These are phyloP conservation scores for Calocybe gangraenosa DNA, from an alignment of 768 basidiomycete genomes.

Conservation along the genomic window DNA sequence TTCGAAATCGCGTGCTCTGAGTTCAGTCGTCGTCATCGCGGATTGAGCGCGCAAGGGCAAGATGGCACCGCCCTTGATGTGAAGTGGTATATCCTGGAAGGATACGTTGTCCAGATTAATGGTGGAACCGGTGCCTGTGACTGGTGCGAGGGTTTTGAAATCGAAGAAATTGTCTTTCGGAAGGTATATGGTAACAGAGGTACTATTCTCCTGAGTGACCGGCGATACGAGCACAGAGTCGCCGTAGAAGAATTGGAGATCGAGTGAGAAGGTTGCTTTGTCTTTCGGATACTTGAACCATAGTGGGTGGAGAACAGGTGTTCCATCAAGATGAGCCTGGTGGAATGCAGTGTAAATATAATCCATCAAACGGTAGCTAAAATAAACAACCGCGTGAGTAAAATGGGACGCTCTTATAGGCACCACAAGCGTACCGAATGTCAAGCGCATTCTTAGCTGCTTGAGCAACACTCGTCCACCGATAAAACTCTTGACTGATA, in stretches of 20 bases:
- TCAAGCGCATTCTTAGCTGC: conserved; percentile 59
- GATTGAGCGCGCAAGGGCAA: conserved; percentile 51
- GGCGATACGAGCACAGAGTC: conserved; percentile 65
- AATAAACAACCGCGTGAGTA: not conserved
- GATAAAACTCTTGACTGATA: conserved; percentile 65
- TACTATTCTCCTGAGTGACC: conserved; percentile 56
- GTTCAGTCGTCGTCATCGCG: conserved; percentile 56
- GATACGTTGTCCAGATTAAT: conserved; percentile 43
- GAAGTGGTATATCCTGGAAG: conserved; percentile 55
- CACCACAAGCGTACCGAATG: conserved; percentile 40
- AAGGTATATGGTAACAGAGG: conserved; percentile 56
- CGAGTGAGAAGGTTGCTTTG: conserved; percentile 50
- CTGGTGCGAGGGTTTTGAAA: conserved; percentile 43
- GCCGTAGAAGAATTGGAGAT: conserved; percentile 68
- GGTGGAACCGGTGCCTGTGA: conserved; percentile 41
- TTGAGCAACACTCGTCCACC: conserved; percentile 52
- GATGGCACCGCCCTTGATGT: conserved; percentile 56
- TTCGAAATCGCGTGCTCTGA: conserved; percentile 55
- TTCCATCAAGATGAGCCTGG: conserved; percentile 49
- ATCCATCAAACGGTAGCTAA: conserved; percentile 62
- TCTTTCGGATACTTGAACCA: conserved; percentile 69
- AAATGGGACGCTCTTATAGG: not conserved
- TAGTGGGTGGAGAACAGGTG: conserved; percentile 57
- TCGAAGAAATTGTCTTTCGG: conserved; percentile 66
- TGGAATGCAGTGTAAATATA: conserved; percentile 73